Conservation (phyloP, 768 basidiomycete genomes). For the Macrolepiota fuliginosa region DNA sequence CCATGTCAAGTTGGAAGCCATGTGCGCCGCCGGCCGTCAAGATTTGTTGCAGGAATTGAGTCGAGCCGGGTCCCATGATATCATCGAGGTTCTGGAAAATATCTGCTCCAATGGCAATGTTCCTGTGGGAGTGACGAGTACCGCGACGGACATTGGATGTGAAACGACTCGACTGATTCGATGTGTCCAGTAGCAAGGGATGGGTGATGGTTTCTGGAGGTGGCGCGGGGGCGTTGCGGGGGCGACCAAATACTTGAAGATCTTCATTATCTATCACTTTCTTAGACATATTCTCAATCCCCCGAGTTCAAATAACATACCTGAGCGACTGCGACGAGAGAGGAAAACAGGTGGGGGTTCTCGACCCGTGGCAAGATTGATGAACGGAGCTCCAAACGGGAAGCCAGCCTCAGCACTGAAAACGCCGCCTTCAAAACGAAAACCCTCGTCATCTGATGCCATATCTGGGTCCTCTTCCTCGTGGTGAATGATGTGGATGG, state of each 20-base stretch:
- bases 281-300: background rate
- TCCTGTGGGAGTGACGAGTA: conserved; percentile 55
- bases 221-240: conserved; percentile 47
- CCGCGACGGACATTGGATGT: conserved; percentile 44
- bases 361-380: conserved; percentile 39
- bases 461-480: conserved; percentile 62
- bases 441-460: conserved; percentile 68
- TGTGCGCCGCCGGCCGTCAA: conserved; percentile 63
- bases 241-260: conserved; percentile 60
- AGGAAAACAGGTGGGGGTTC: conserved; percentile 26
- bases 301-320: conserved; percentile 29
- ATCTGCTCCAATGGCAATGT: conserved; percentile 50
- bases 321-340: conserved; percentile 17
- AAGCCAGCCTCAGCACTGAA: conserved; percentile 49
- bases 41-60: conserved; percentile 83
- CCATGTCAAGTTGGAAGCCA: conserved; percentile 76
- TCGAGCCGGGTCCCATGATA: conserved; percentile 76
- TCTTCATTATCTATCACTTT: conserved; percentile 45
- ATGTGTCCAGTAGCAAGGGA: conserved; percentile 73
- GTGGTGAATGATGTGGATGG: conserved; percentile 60
- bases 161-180: conserved; percentile 39
- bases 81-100: conserved; percentile 78
- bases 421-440: conserved; percentile 33
- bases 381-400: conserved; percentile 51
- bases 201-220: conserved; percentile 76